Evolutionary conservation across 148 eudicot species (phyloP), one percentile per base, ranked within the genome.

Genomic region (Cornus suecica): DNA sequence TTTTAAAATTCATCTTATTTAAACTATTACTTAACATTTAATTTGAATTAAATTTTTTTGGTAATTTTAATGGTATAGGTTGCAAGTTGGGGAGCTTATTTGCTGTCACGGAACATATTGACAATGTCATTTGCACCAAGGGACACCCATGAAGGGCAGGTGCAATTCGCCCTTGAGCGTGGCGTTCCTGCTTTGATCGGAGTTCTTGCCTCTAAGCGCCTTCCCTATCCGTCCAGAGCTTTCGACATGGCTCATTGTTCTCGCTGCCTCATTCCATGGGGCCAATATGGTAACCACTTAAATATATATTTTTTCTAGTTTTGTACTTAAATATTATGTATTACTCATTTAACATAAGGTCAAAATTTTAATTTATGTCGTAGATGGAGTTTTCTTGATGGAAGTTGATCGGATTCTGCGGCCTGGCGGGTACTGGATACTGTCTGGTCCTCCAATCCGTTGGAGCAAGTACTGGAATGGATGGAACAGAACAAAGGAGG

Each of bases 171-270:
- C 31, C 74, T 92, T 0, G 94, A 90, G 79, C 81, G 97, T 8
- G 94, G 97, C 14, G 94, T 90, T 15, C 92, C 94, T 22, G 92
- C 94, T 31, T 52, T 90, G 77, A 90, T 90, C 56, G 97, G 92
- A 42, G 87, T 90, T 69, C 65, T 90, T 23, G 87, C 90, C 34
- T 81, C 92, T 68, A 86, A 79, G 32, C 75, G 91, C 51, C 88
- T 92, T n/a, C 97, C 97, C 58, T 92, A 92, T 78, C 97, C 97
- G 0, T 90, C 97, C 0, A 81, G 90, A 71, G 88, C 92, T 54
- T 92, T 90, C 41, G 94, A 92, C 77, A 87, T 90, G 92, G 97
- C 97, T 77, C 97, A 92, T 78, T 92, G 97, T 77, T 92, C 97
- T 42, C 97, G 97, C 69, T 92, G 97, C 74, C 92, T 92, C 80